These are phyloP conservation scores for Thuidium tamariscinum DNA, from an alignment of 225 moss, liverwort and hornwort genomes.

Conservation along the genomic window DNA sequence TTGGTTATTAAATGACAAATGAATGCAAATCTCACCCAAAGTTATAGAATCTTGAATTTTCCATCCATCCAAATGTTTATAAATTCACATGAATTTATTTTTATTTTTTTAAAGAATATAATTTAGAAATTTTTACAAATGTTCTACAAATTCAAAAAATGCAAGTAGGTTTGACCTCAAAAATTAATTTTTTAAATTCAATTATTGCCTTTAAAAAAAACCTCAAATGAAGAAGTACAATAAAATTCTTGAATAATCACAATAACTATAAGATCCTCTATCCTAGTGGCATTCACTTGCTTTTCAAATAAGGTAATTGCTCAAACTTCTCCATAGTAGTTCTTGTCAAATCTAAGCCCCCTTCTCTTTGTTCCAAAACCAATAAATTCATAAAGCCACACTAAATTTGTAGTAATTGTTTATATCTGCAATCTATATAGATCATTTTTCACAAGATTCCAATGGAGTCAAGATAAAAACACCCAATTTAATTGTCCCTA, in stretches of 20 bases:
- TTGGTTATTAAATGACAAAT: neutral
- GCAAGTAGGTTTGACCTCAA: neutral
- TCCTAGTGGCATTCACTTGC: rapidly evolving
- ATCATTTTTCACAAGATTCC: neutral
- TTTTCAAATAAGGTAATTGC: neutral
- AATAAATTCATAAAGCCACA: neutral
- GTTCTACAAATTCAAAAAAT: neutral
- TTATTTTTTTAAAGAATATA: neutral
- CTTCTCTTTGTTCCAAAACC: rapidly evolving
- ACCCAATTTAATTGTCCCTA: rapidly evolving
- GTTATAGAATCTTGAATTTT: neutral
- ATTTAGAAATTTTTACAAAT: neutral
- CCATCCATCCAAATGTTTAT: neutral
- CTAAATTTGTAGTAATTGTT: no score
- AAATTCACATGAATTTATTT: neutral
- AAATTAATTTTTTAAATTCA: neutral
- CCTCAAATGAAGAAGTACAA: neutral
- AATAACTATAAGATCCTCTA: neutral
- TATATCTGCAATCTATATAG: neutral
- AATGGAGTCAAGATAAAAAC: no score
- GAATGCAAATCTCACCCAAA: neutral
- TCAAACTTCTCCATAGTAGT: rapidly evolving
- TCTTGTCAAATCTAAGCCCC: neutral
- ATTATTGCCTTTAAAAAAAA: neutral
- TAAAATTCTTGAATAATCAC: no score